These are phyloP conservation scores for Wickerhamiella azyma DNA, from an alignment of 805 yeast genomes.

Conservation along the genomic window DNA sequence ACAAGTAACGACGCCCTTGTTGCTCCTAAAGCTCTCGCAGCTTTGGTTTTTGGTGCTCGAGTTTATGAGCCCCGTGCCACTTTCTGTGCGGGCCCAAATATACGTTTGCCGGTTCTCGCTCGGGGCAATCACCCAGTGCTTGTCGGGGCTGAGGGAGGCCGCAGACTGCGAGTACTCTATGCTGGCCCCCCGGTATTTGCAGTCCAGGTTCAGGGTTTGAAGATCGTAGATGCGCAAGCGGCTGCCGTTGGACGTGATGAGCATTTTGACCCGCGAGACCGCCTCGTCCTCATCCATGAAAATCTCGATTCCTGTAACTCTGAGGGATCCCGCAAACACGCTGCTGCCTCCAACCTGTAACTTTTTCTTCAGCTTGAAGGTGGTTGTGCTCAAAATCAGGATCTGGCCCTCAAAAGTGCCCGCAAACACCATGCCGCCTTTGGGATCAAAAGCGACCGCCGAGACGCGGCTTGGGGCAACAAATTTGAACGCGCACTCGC, in stretches of 20 bases:
- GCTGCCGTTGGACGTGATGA: slow-evolving; percentile 75
- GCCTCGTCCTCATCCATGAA: slow-evolving; percentile 21
- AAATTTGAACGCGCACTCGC: slow-evolving; percentile 43
- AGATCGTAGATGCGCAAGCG: slow-evolving; percentile 53
- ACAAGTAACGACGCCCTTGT: slow-evolving; percentile 1
- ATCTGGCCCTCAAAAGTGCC: slow-evolving; percentile 75
- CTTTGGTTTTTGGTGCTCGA: not conserved
- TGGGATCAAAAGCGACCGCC: slow-evolving; percentile 58
- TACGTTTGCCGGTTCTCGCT: slow-evolving; percentile 84
- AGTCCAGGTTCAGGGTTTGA: slow-evolving; percentile 39
- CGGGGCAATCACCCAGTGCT: slow-evolving; percentile 51
- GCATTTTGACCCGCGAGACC: slow-evolving; percentile 24
- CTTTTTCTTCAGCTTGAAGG: slow-evolving; percentile 40
- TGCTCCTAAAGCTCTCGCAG: slow-evolving; percentile 5
- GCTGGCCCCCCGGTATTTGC: slow-evolving; percentile 58
- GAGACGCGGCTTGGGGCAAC: slow-evolving; percentile 59
- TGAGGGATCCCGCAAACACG: slow-evolving; percentile 33
- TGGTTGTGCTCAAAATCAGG: slow-evolving; percentile 46
- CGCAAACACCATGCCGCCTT: slow-evolving; percentile 41
- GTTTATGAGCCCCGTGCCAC: not conserved
- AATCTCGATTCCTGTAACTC: slow-evolving; percentile 63
- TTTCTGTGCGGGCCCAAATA: slow-evolving; percentile 45
- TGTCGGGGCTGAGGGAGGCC: slow-evolving; percentile 50
- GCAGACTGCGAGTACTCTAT: slow-evolving; percentile 59
- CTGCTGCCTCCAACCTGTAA: slow-evolving; percentile 28